phyloP scores from a whole-genome alignment of 2,329 filamentous ascomycete species.

The Aureobasidium sp. region DNA sequence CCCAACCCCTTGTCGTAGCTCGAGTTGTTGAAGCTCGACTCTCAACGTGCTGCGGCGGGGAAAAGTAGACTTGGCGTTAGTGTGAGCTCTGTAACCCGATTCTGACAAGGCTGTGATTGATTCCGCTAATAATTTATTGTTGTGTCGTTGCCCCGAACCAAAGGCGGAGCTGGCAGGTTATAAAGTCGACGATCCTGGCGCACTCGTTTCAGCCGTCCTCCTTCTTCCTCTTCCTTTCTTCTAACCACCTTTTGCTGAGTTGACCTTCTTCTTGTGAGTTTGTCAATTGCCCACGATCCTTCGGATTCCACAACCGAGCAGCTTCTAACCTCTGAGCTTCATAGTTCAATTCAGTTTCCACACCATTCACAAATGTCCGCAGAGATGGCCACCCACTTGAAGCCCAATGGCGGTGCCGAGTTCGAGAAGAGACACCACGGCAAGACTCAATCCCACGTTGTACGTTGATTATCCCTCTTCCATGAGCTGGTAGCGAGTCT shows the following conservation, averaged over 20 bases:
- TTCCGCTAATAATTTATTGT: slow-evolving; percentile 12
- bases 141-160: slow-evolving; percentile 10
- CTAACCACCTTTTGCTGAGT: neutral
- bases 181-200: slow-evolving; percentile 10
- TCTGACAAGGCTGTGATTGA: slow-evolving; percentile 8
- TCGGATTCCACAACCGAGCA: neutral
- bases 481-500: neutral
- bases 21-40: slow-evolving; percentile 8
- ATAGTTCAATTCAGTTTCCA: slow-evolving; percentile 7
- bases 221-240: neutral
- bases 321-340: neutral
- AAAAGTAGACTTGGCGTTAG: slow-evolving; percentile 3
- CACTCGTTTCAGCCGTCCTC: slow-evolving; percentile 4
- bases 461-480: slow-evolving; percentile 43
- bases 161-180: slow-evolving; percentile 12
- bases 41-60: slow-evolving; percentile 12
- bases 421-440: slow-evolving; percentile 66
- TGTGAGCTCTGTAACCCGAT: slow-evolving; percentile 14
- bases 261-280: slow-evolving; percentile 9
- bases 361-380: slow-evolving; percentile 2
- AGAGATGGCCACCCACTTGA: slow-evolving; percentile 73
- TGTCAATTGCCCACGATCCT: neutral
- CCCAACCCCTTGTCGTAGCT: slow-evolving; percentile 5
- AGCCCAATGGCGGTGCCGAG: slow-evolving; percentile 46
- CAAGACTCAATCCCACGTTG: slow-evolving; percentile 81